Evolutionary conservation across 331 rosid genomes (phyloP), one percentile per base, ranked within the genome.

Genomic region (Quercus tomentella): DNA sequence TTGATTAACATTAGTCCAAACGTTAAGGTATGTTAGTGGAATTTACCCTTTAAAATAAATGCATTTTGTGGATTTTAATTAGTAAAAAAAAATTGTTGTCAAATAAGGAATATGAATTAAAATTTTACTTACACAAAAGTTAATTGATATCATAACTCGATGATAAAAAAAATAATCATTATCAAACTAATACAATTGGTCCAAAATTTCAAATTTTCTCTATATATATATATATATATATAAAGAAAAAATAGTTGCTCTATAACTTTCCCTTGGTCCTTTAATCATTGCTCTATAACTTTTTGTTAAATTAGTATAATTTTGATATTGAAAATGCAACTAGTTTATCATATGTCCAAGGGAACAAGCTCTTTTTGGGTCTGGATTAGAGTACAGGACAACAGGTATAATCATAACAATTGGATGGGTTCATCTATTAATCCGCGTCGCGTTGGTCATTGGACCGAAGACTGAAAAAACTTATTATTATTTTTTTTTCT

Each of bases 21-120:
- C 0, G 0, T 41, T 41, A 41, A 41, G 1, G 0, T 41, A 2
- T 41, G 12, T 0, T 41, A 9, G 45, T 41, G 0, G 1, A 41
- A 2, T 41, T 8, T 41, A 41, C 1, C 1, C 0, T 41, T 41
- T 41, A 41, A 41, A 9, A 41, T 41, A 41, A 41, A 41, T 41
- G 12, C 11, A 41, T 41, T 41, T 41, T 41, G 45, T 41, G 3
- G 4, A 41, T 41, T 41, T 41, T 41, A 41, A 8, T 41, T 41
- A 41, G 12, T 41, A 35, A 35, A 35, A 37, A 37, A 37, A 7
- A 7, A 0, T 41, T 8, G 45, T 41, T 41, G 11, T 41, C 12
- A 41, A 41, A 41, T 41, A 41, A 41, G 3, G 3, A 41, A 41
- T 41, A 41, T 8, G 12, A 41, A 41, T 8, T 41, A 41, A 8